phyloP scores from a whole-genome alignment of 352 stramenopile genomes.

The Phytophthora sojae region DNA sequence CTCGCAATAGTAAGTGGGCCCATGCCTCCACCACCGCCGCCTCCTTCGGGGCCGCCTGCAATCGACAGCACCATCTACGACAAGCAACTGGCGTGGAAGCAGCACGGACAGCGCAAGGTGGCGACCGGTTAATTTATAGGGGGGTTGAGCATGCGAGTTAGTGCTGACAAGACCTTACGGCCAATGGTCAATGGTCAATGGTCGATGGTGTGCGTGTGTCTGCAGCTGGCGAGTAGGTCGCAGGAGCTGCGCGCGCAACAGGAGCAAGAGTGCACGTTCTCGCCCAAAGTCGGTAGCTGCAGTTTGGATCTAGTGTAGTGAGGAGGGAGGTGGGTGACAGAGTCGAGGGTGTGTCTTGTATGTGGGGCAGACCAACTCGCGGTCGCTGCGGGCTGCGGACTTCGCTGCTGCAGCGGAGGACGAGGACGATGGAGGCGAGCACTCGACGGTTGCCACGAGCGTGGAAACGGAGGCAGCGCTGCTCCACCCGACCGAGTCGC shows the following conservation, averaged over 20 bases:
- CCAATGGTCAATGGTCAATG: too few species aligned
- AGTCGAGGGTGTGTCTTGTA: not conserved
- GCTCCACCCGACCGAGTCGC: slow-evolving; percentile 59
- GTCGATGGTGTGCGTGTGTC: too few species aligned
- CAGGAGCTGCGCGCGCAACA: slow-evolving; percentile 52
- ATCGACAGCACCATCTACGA: slow-evolving; percentile 53
- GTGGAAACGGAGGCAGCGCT: slow-evolving; percentile 23
- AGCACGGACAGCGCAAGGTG: slow-evolving; percentile 60
- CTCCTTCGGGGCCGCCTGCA: not conserved
- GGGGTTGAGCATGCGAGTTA: too few species aligned
- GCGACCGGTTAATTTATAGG: not conserved
- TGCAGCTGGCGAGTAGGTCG: slow-evolving; percentile 49
- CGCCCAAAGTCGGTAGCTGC: slow-evolving; percentile 48
- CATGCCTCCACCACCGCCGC: slow-evolving; percentile 3
- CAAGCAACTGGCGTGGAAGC: slow-evolving; percentile 72
- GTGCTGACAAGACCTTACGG: not conserved
- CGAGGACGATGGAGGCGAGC: slow-evolving; percentile 10
- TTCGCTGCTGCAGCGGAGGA: slow-evolving; percentile 9
- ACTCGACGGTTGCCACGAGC: slow-evolving; percentile 3
- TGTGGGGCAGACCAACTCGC: slow-evolving; percentile 18
- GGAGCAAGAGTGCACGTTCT: slow-evolving; percentile 66
- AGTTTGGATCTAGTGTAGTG: not conserved
- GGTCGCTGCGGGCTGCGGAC: slow-evolving; percentile 10
- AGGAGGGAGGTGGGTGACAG: not conserved
- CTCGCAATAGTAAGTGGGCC: not conserved